Percentiles rank a stretch among this genome's conserved stretches.
Evolutionary conservation across 2,329 filamentous ascomycete genomes (phyloP).

Genomic region (Apiospora kogelbergensis): DNA sequence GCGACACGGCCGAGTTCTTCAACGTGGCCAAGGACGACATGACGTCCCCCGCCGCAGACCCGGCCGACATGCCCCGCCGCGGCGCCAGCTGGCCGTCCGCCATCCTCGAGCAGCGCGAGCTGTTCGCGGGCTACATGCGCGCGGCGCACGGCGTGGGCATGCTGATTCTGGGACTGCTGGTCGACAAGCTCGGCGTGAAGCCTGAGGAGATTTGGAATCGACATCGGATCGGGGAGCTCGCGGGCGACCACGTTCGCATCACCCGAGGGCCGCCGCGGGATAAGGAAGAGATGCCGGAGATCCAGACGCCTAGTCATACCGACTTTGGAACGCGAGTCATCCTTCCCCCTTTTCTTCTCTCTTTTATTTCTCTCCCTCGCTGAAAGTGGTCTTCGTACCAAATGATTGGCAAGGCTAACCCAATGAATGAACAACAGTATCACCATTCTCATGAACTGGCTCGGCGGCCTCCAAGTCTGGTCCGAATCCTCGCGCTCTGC

Average conservation of each 20-base stretch:
- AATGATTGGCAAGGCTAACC: neutral
- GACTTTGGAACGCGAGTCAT: constrained; percentile 36
- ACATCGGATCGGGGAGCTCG: constrained; percentile 29
- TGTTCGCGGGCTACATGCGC: constrained; percentile 28
- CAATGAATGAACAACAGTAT: constrained; percentile 22
- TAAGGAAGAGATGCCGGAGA: constrained; percentile 30
- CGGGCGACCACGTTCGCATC: constrained; percentile 33
- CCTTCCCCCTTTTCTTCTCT: neutral
- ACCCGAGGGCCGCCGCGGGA: constrained; percentile 30
- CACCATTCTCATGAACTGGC: constrained; percentile 39
- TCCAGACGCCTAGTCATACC: constrained; percentile 34
- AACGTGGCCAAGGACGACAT: constrained; percentile 35
- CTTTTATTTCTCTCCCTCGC: neutral
- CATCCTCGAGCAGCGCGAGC: constrained; percentile 21
- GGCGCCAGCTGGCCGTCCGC: constrained; percentile 24
- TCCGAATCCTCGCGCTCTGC: constrained; percentile 29
- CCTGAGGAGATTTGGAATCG: constrained; percentile 24
- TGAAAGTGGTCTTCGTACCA: no score
- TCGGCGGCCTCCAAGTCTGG: constrained; percentile 39
- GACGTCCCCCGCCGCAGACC: constrained; percentile 14
- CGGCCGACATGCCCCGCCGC: constrained; percentile 21
- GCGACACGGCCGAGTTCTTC: constrained; percentile 35
- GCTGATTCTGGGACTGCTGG: constrained; percentile 27
- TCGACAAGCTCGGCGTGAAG: constrained; percentile 27
- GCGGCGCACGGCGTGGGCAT: constrained; percentile 30